Percentiles rank a stretch among this genome's conserved stretches.
phyloP scores from a whole-genome alignment of 169 alveolate genomes.

The Ichthyophthirius multifiliis region DNA sequence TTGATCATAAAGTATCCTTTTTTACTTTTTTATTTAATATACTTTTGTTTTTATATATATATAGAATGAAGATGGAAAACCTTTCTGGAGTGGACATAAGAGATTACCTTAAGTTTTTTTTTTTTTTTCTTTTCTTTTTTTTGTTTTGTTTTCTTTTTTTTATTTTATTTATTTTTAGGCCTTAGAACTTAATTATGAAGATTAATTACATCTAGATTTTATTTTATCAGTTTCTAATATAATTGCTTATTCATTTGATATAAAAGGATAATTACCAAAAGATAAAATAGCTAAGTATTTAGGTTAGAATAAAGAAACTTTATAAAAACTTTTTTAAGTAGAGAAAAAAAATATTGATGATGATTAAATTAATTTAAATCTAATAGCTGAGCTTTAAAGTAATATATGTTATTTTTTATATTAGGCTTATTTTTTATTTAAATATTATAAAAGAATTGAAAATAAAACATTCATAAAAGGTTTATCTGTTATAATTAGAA shows the following conservation, averaged over 20 bases:
- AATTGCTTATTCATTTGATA: constrained; percentile 77
- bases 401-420: neutral
- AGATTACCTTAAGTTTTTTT: constrained; percentile 95
- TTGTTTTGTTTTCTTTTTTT: too few species aligned
- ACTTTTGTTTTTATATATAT: neutral
- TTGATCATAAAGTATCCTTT: constrained; percentile 77
- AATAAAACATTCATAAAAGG: neutral
- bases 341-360: constrained; percentile 64
- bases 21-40: neutral
- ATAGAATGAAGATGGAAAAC: constrained; percentile 91
- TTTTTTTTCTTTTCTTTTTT: too few species aligned
- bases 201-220: constrained; percentile 85
- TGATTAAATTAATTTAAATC: constrained; percentile 48
- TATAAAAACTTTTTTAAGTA: too few species aligned
- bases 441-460: neutral
- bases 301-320: too few species aligned
- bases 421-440: neutral
- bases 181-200: constrained; percentile 82
- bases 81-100: constrained; percentile 98
- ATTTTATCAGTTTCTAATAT: constrained; percentile 90
- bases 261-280: too few species aligned
- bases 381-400: constrained; percentile 47
- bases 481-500: constrained; percentile 92
- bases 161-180: too few species aligned
- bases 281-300: constrained; percentile 45